Evolutionary conservation across 306 rosid species (phyloP).

Genomic region (Acacia confusa): DNA sequence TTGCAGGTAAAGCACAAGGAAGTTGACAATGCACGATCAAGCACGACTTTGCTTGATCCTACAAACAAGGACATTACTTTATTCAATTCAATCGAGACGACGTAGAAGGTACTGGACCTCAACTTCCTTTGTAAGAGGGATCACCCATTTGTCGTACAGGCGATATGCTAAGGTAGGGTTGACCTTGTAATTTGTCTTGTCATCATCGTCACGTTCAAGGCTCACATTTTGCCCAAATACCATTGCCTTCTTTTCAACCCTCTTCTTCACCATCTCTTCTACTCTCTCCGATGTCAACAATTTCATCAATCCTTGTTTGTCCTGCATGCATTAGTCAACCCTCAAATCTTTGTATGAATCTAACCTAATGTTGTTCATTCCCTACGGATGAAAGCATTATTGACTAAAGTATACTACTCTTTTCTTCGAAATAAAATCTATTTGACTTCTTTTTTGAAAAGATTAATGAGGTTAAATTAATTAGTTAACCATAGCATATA

Average conservation of each 20-base stretch:
- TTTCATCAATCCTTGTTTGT: constrained; percentile 72
- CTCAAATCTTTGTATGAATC: neutral
- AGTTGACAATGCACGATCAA: constrained; percentile 21
- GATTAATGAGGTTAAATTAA: too few species aligned
- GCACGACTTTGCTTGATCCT: neutral
- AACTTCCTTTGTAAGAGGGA: constrained; percentile 84
- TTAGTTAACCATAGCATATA: too few species aligned
- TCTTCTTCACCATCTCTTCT: constrained; percentile 75
- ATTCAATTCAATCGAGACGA: constrained; percentile 55
- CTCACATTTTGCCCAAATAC: constrained; percentile 67
- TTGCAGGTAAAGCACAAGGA: neutral
- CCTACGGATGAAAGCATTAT: constrained; percentile 10
- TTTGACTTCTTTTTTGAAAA: too few species aligned
- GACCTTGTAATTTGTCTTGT: constrained; percentile 43
- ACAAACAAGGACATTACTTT: constrained; percentile 23
- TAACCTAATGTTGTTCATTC: neutral
- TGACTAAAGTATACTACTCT: neutral
- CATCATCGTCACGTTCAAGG: constrained; percentile 23
- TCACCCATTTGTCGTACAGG: constrained; percentile 72
- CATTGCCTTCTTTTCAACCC: constrained; percentile 83
- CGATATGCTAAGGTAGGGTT: constrained; percentile 59
- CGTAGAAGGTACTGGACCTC: constrained; percentile 83
- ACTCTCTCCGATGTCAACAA: constrained; percentile 69
- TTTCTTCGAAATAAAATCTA: too few species aligned
- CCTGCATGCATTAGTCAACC: constrained; percentile 42